Base-by-base conservation (phyloP, 2,329 filamentous ascomycete species). In the Cryphonectria japonica region DNA sequence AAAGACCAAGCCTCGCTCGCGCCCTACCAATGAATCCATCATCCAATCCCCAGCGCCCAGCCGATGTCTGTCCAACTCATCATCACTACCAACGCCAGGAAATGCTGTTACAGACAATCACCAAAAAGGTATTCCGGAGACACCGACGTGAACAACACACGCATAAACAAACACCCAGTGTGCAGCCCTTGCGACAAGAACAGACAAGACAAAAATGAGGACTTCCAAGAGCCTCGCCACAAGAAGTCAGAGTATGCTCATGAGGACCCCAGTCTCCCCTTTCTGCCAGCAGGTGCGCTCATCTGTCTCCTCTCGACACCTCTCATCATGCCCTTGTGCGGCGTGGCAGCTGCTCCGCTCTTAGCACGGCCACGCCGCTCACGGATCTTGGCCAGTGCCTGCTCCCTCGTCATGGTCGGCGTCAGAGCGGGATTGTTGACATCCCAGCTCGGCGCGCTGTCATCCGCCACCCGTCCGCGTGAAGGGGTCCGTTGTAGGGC, bases 381-480 rank as follows among this genome's bases (percentile, higher is more conserved):
- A 68, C 90, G 86, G 75, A 95, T 95, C 78, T 91, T 89, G 69
- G 91, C 91, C 22, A 95, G 85, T 3, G 92, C 92, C 79, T 94
- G 86, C 79, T 94, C 93, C 68, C 93, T 86, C 37, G 88, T 88
- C 87, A 91, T 89, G 54, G 89, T 91, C 6, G 89, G 88, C 59
- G 86, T 90, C 72, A 91, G 78, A 13, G 88, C 88, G 29, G 87
- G 87, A 77, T 89, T 86, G 72, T 81, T 86, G 57, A 82, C 77
- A 77, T 89, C 87, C 75, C 89, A 89, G 13, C 81, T 83, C 4
- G 82, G 81, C 9, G 75, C 74, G 69, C 76, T 73, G 26, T 65
- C 65, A 32, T 46, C 68, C 54, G 57, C 68, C 34, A 41, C 71
- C 9, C 50, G 72, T 41, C 61, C 61, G 5, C 77, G 79, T 4